These are phyloP conservation scores for Populus hybrid DNA, from an alignment of 441 rosid genomes.

Conservation along the genomic window DNA sequence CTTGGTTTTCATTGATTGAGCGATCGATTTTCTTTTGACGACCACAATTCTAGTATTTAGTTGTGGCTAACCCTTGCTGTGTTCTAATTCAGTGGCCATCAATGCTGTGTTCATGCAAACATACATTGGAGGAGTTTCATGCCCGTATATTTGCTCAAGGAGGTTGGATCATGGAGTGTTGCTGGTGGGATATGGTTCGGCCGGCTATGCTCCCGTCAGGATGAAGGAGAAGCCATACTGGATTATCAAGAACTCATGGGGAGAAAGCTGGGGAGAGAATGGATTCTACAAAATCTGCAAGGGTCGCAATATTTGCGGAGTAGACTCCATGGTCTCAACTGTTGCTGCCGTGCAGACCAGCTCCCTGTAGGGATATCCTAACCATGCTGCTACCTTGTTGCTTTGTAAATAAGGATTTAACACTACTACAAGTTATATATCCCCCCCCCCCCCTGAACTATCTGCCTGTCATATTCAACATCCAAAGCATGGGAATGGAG, in stretches of 20 bases:
- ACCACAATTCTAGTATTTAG: neutral
- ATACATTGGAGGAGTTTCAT: constrained; percentile 82
- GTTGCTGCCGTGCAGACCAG: constrained; percentile 54
- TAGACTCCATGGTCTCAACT: constrained; percentile 88
- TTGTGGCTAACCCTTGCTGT: neutral
- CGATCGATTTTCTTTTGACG: neutral
- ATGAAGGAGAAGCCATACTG: constrained; percentile 91
- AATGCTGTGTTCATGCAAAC: constrained; percentile 95
- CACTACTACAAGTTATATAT: neutral
- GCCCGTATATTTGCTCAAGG: constrained; percentile 86
- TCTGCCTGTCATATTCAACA: constrained; percentile 1
- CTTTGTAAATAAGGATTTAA: constrained; percentile 21
- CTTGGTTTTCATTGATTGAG: neutral
- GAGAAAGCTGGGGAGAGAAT: constrained; percentile 83
- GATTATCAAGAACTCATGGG: constrained; percentile 98
- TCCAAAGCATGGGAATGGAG: constrained; percentile 16
- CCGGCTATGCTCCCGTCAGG: constrained; percentile 79
- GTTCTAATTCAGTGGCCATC: constrained; percentile 60
- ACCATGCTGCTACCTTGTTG: neutral
- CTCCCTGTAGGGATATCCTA: constrained; percentile 14
- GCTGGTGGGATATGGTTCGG: constrained; percentile 79
- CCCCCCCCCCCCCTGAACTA: neutral
- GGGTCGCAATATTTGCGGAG: constrained; percentile 85
- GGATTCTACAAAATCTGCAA: constrained; percentile 89
- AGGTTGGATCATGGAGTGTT: constrained; percentile 83